Evolutionary conservation across 805 yeast genomes (phyloP), one percentile per base, ranked within the genome.

Genomic region (Suhomyces prunicola): DNA sequence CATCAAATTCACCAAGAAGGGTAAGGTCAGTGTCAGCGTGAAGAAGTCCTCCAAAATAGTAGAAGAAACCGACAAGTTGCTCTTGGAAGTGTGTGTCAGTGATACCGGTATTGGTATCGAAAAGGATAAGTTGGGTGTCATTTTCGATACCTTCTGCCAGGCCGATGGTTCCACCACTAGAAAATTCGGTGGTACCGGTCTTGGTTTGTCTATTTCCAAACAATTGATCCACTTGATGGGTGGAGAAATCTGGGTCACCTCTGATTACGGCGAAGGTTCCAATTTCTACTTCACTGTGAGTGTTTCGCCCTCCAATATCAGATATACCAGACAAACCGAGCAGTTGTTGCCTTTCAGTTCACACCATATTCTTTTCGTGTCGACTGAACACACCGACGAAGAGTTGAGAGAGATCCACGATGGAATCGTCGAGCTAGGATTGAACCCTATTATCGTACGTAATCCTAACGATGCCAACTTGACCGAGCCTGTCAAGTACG

Each of bases 161-260:
- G 96, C 96, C 7, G 97, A 90, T 71, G 97, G 97, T 42, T 88
- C 96, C 5, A 90, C 96, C 2, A 90, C 96, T 1, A 81, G 96
- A 67, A 89, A 89, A 69, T 90, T 90, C 67, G 97, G 96, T 62
- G 97, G 97, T 63, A 90, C 96, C 3, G 97, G 97, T 57, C 77
- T 90, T 46, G 97, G 97, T 15, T 77, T 90, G 52, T 88, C 96
- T 2, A 90, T 90, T 67, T 90, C 96, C 8, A 89, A 88, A 68
- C 90, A 89, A 62, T 78, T 90, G 60, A 90, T 90, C 63, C 92
- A 88, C 63, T 78, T 90, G 58, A 90, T 90, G 96, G 96, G 96
- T 44, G 97, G 96, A 66, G 93, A 87, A 57, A 89, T 90, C 56
- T 89, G 96, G 96, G 96, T 90, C 26, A 82, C 88, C 22, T 88